phyloP scores from a whole-genome alignment of 495 filamentous ascomycete species.

The Talaromyces borbonicus region DNA sequence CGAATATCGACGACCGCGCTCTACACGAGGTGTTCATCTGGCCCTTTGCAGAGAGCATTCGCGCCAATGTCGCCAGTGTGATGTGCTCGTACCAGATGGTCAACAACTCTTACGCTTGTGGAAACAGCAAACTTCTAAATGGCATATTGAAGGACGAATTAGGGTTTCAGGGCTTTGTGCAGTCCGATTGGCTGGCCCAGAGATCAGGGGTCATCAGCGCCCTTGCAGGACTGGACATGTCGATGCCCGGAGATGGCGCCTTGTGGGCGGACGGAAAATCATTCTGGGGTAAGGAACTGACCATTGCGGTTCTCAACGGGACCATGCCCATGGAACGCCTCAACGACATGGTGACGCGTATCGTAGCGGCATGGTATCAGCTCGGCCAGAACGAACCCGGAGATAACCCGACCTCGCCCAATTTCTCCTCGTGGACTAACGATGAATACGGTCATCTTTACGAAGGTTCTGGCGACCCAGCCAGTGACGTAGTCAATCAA shows the following conservation, averaged over 20 bases:
- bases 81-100: conserved; percentile 90
- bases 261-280: conserved; percentile 66
- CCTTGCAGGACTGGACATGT: conserved; percentile 83
- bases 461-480: conserved; percentile 50
- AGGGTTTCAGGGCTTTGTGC: conserved; percentile 89
- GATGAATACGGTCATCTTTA: conserved; percentile 56
- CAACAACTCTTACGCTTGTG: conserved; percentile 85
- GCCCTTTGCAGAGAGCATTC: conserved; percentile 82
- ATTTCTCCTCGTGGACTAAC: conserved; percentile 86
- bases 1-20: conserved; percentile 74
- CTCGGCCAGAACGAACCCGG: conserved; percentile 66
- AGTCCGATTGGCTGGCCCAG: conserved; percentile 90
- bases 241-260: conserved; percentile 87
- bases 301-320: conserved; percentile 67
- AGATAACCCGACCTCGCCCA: conserved; percentile 61
- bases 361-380: conserved; percentile 91
- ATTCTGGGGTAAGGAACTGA: conserved; percentile 73
- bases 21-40: conserved; percentile 81
- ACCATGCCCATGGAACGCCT: conserved; percentile 73
- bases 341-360: conserved; percentile 88
- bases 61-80: conserved; percentile 75
- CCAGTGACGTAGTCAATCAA: conserved; percentile 58
- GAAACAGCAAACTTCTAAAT: conserved; percentile 86
- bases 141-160: conserved; percentile 91
- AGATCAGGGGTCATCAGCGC: conserved; percentile 70